Conservation (phyloP, 1,284 basidiomycete genomes). For the Inonotus hispidus region DNA sequence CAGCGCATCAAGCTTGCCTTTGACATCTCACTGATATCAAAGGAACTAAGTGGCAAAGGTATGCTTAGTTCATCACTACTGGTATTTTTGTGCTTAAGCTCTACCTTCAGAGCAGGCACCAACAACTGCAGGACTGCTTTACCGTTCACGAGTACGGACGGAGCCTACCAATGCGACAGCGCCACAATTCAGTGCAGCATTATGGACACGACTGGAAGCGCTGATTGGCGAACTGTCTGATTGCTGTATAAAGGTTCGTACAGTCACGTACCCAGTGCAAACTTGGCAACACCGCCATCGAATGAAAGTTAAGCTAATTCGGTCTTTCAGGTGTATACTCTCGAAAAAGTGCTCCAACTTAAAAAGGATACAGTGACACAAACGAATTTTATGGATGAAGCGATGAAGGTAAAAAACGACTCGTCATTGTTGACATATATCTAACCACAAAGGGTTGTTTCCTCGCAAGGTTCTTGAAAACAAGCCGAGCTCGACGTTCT, state of each 20-base stretch:
- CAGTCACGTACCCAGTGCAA: not conserved
- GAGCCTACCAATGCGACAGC: conserved; percentile 81
- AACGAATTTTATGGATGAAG: conserved; percentile 82
- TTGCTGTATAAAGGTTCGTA: conserved; percentile 79
- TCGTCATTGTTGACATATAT: not conserved
- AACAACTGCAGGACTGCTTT: conserved; percentile 42
- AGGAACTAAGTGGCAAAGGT: conserved; percentile 78
- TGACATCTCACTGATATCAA: conserved; percentile 80
- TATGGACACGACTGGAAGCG: conserved; percentile 80
- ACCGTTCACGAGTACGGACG: conserved; percentile 76
- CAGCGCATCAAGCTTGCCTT: conserved; percentile 78
- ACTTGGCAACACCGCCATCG: not conserved
- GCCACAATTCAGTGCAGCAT: conserved; percentile 73
- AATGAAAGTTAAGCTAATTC: not conserved
- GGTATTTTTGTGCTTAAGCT: not conserved
- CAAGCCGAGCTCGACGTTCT: conserved; percentile 87
- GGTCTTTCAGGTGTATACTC: conserved; percentile 71
- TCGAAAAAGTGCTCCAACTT: conserved; percentile 88
- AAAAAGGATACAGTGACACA: conserved; percentile 82
- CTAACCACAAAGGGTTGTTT: not conserved
- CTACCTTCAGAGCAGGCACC: conserved; percentile 35
- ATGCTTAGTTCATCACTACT: conserved; percentile 44
- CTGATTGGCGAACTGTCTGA: conserved; percentile 87
- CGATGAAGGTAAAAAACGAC: conserved; percentile 63
- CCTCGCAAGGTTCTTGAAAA: conserved; percentile 70